Conservation (phyloP, 2,329 filamentous ascomycete species). For the Aspergillus fructus region DNA sequence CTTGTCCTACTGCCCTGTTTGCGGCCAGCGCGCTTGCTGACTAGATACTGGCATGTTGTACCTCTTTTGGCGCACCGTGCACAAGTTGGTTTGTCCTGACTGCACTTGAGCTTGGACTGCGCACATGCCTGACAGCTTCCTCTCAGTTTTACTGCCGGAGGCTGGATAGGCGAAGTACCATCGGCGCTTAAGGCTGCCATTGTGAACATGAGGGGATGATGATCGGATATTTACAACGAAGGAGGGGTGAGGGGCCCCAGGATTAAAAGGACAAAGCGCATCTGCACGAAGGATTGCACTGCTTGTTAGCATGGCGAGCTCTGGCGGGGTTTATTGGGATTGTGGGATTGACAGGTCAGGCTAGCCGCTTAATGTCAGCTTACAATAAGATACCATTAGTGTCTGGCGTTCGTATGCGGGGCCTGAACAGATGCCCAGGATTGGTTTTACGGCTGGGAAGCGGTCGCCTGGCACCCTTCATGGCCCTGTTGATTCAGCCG, state of each 20-base stretch:
- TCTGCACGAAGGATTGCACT: not conserved
- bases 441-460: not conserved
- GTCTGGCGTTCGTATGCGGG: not conserved
- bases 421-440: not conserved
- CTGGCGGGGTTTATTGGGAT: not conserved
- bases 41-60: constrained; percentile 5
- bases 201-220: not conserved
- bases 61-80: constrained; percentile 5
- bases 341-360: not conserved
- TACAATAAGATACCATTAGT: not conserved
- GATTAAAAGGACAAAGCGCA: not conserved
- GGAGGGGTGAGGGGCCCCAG: not conserved
- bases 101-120: constrained; percentile 10
- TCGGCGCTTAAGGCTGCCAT: not conserved
- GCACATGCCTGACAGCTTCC: constrained; percentile 9
- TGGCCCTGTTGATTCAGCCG: not conserved
- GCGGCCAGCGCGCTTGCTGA: constrained; percentile 7
- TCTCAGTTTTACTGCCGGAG: constrained; percentile 4
- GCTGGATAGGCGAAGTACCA: not conserved
- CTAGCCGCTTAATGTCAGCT: not conserved
- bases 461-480: not conserved
- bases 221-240: not conserved
- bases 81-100: constrained; percentile 9
- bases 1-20: constrained; percentile 5
- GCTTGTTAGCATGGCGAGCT: not conserved